phyloP scores from a whole-genome alignment of 768 basidiomycete species.

The Tylopilus vinaceipallidus region DNA sequence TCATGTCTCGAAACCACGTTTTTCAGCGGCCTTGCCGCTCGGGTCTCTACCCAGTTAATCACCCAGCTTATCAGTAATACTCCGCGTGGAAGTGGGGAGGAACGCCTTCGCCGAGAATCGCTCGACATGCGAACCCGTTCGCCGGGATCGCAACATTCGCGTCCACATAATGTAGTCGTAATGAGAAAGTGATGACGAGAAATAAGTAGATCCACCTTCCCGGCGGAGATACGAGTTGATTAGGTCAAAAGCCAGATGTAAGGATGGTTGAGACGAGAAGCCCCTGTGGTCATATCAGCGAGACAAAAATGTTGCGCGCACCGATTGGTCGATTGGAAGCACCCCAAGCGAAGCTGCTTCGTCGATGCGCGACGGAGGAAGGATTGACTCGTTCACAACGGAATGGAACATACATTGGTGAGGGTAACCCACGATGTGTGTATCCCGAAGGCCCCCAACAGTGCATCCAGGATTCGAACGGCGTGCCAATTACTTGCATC shows the following conservation, averaged over 20 bases:
- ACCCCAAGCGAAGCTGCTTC: background rate
- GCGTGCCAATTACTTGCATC: background rate
- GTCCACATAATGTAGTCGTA: background rate
- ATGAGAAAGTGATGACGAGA: background rate
- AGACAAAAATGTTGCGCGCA: conserved; percentile 1
- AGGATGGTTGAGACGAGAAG: background rate
- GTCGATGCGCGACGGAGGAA: background rate
- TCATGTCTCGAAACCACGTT: conserved; percentile 6
- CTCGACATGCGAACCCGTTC: background rate
- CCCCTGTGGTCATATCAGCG: background rate
- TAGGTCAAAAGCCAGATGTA: background rate
- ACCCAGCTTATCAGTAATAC: background rate
- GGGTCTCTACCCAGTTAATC: background rate
- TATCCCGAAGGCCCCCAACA: background rate
- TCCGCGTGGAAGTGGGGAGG: background rate
- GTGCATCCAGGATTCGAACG: background rate
- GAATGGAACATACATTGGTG: background rate
- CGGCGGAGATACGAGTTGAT: conserved; percentile 19
- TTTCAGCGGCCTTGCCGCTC: background rate
- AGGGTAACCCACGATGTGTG: background rate
- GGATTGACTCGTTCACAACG: background rate
- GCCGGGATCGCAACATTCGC: background rate
- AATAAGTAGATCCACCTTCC: conserved; percentile 5
- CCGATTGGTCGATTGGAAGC: background rate
- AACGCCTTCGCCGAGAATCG: background rate